Conservation (phyloP, 306 rosid species). For the Sphenostylis stenocarpa region DNA sequence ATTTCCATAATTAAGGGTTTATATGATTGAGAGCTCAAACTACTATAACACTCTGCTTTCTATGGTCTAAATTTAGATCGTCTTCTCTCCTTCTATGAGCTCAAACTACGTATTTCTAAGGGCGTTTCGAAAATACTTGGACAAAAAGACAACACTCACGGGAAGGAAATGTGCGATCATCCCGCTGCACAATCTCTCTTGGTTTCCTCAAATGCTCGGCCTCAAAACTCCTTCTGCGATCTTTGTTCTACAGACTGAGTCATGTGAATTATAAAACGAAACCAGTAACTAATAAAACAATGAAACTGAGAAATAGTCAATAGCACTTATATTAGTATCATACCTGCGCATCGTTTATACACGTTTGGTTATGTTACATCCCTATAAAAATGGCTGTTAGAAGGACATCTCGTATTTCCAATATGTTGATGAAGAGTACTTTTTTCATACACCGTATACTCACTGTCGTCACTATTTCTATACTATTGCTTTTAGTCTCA, state of each 20-base stretch:
- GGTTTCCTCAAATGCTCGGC: not conserved
- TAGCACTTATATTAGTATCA: not conserved
- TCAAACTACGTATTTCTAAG: not conserved
- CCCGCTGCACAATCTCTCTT: not conserved
- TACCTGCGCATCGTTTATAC: not conserved
- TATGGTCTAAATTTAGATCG: too few species aligned
- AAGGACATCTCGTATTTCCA: not conserved
- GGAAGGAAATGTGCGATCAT: not conserved
- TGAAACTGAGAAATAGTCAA: not conserved
- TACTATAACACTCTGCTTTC: too few species aligned
- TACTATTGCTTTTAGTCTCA: not conserved
- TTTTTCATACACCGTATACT: not conserved
- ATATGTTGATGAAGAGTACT: not conserved
- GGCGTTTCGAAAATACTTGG: not conserved
- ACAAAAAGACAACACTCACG: not conserved
- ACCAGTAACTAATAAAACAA: too few species aligned
- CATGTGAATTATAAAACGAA: not conserved
- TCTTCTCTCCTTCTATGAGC: too few species aligned
- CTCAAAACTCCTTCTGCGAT: not conserved
- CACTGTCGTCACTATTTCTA: not conserved
- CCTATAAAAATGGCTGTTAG: not conserved
- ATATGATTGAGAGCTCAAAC: too few species aligned
- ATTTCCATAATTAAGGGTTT: too few species aligned
- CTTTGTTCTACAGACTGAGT: not conserved
- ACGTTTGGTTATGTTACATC: not conserved